Conservation (phyloP, 345 rosid genomes). For the Hirschfeldia incana region DNA sequence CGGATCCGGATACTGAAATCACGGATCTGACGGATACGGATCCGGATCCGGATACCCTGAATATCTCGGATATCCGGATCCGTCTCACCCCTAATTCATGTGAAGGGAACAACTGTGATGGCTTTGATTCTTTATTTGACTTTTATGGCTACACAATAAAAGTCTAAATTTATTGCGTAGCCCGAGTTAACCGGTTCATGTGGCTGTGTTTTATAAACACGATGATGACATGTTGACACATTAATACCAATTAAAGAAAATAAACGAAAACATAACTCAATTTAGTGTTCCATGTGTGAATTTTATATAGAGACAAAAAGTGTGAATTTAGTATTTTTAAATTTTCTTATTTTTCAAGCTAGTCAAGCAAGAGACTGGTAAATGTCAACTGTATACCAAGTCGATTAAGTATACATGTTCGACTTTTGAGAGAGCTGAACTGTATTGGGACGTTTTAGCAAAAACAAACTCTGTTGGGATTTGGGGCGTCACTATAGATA, state of each 20-base stretch:
- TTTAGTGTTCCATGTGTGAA: not conserved
- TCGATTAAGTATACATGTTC: conserved; percentile 2
- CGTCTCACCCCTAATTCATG: not conserved
- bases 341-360: not conserved
- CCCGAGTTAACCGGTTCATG: conserved; percentile 14
- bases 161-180: not conserved
- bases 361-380: conserved; percentile 18
- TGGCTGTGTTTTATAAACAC: conserved; percentile 5
- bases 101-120: conserved; percentile 19
- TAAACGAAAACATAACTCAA: not conserved
- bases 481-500: not conserved
- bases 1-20: no score
- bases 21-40: no score
- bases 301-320: no score
- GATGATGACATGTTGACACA: conserved; percentile 16
- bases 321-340: no score
- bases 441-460: not conserved
- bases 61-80: no score
- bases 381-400: conserved; percentile 14
- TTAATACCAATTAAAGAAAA: not conserved
- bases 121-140: conserved; percentile 12
- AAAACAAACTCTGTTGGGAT: no score
- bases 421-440: conserved; percentile 13
- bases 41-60: no score
- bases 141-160: not conserved